Evolutionary conservation across 352 stramenopile species (phyloP).

Genomic region (Elongisporangium senticosum): DNA sequence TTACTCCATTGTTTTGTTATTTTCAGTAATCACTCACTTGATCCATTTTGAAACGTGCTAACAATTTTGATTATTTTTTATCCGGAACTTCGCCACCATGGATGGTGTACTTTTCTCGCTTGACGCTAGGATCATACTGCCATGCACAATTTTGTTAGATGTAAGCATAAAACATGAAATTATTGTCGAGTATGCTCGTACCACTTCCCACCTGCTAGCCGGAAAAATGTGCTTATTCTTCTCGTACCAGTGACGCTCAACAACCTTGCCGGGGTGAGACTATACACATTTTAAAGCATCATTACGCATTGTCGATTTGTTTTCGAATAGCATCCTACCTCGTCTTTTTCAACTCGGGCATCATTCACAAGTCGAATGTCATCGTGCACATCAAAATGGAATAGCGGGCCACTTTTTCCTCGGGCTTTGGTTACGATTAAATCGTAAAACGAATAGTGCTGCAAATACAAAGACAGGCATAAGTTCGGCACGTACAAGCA

Average conservation of each 20-base stretch:
- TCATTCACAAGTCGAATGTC: conserved; percentile 91
- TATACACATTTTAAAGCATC: conserved; percentile 13
- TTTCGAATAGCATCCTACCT: conserved; percentile 35
- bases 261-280: conserved; percentile 97
- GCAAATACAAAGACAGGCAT: conserved; percentile 5
- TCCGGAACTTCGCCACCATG: conserved; percentile 54
- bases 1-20: conserved; percentile 13
- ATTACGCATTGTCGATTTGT: conserved; percentile 3
- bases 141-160: conserved; percentile 3
- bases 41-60: conserved; percentile 1
- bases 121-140: conserved; percentile 73
- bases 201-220: conserved; percentile 96
- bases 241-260: conserved; percentile 97
- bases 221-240: conserved; percentile 99
- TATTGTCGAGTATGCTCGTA: conserved; percentile 20
- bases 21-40: neutral
- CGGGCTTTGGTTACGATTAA: conserved; percentile 97
- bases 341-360: conserved; percentile 94
- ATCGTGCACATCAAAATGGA: conserved; percentile 97
- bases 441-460: conserved; percentile 99
- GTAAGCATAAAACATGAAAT: neutral
- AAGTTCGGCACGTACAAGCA: neutral
- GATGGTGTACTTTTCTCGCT: conserved; percentile 81
- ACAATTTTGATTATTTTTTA: conserved; percentile 19
- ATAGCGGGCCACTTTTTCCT: conserved; percentile 96